Base-by-base conservation (phyloP, 805 yeast species). In the Yamadazyma akitaensis region DNA sequence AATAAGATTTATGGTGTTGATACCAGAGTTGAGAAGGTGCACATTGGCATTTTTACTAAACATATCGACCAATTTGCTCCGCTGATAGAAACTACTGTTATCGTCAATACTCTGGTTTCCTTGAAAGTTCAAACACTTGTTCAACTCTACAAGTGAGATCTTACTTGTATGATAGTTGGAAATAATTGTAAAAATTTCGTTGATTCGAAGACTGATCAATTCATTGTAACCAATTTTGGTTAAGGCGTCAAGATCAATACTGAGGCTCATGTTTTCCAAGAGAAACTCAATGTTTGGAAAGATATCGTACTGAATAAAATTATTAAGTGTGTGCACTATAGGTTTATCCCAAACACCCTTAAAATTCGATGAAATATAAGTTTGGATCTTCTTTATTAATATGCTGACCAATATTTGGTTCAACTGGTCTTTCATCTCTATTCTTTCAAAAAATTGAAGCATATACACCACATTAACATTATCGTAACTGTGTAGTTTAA, bases 21-120 rank as follows among this genome's bases (percentile, higher is more conserved):
- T 77, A 17, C 96, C 96, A 3, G 96, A 85, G 56, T 88, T 94
- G 17, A 91, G 68, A 10, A 90, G 59, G 30, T 75, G 61, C 30
- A 54, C 58, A 18, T 69, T 59, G 46, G 85, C 78, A 1, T 65
- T 55, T 0, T 55, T 49, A 7, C 75, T 76, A 51, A 85, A 87
- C 0, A 63, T 59, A 11, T 66, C 65, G 2, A 84, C 85, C 4
- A 84, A 61, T 8, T 62, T 60, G 2, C 79, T 62, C 47, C 90
- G 65, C 46, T 84, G 85, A 21, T 55, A 59, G 1, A 70, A 57
- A 44, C 60, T 68, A 5, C 62, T 56, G 25, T 53, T 53, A 24
- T 56, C 46, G 37, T 39, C 44, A 34, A 37, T 35, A 28, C 21
- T 36, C 4, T 38, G 25, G 25, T 26, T 14, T 1, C 31, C 35